These are phyloP conservation scores for Fusarium longipes DNA, from an alignment of 2,329 filamentous ascomycete genomes.

Conservation along the genomic window DNA sequence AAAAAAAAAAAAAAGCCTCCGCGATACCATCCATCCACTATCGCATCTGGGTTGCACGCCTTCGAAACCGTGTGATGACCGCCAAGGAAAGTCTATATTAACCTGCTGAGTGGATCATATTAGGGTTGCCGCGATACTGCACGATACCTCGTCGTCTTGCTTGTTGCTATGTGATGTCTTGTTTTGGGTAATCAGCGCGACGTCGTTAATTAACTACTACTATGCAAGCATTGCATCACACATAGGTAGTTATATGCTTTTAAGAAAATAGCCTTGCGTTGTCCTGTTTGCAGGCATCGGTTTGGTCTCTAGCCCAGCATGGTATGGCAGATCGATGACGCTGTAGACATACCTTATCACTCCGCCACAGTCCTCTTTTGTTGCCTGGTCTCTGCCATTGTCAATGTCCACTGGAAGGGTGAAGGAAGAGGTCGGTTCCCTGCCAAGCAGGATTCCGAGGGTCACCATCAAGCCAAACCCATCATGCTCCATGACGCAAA, in stretches of 20 bases:
- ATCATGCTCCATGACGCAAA: slow-evolving; percentile 44
- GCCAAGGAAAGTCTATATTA: slow-evolving; percentile 27
- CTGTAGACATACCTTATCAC: slow-evolving; percentile 31
- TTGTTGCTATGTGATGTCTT: neutral
- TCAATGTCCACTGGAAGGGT: neutral
- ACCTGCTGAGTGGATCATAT: slow-evolving; percentile 2
- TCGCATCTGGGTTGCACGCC: neutral
- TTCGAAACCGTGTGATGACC: slow-evolving; percentile 6
- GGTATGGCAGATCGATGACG: slow-evolving; percentile 34
- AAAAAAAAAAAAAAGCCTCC: neutral
- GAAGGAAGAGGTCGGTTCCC: slow-evolving; percentile 3
- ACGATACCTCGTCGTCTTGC: neutral
- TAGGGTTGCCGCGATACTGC: neutral
- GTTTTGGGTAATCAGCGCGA: neutral
- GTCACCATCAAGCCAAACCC: slow-evolving; percentile 27
- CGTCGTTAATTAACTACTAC: neutral
- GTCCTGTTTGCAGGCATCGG: neutral
- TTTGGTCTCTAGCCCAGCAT: slow-evolving; percentile 14
- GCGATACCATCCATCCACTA: slow-evolving; percentile 12
- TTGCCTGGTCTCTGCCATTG: slow-evolving; percentile 1
- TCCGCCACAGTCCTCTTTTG: slow-evolving; percentile 26
- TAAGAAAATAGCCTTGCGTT: slow-evolving; percentile 15
- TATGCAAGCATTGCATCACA: slow-evolving; percentile 5
- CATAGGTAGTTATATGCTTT: neutral
- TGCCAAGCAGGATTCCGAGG: slow-evolving; percentile 40